Base-by-base conservation (phyloP, 179 eudicot species). In the Heliamphora pulchella region DNA sequence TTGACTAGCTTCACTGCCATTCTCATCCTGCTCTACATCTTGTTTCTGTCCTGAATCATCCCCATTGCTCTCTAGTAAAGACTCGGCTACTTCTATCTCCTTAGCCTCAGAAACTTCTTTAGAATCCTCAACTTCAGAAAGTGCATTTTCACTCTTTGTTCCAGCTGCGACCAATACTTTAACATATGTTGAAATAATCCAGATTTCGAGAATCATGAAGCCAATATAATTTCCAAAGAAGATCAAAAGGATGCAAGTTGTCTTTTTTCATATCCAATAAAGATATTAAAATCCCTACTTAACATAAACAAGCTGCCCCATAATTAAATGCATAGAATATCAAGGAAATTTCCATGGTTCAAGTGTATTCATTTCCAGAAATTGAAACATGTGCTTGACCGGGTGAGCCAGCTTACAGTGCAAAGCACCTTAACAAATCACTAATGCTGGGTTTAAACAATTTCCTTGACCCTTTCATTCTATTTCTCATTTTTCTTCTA, bases 41-140 rank as follows among this genome's bases (percentile, higher is more conserved):
- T 82, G 86, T 78, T 88, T 90, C 5, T 88, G 78, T 80, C 62
- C 92, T 14, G 87, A 83, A 65, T 88, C 90, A 51, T 86, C 90
- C 2, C 80, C 88, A 22, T 87, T 86, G 79, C 83, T 80, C 73
- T 85, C 90, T 39, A 82, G 50, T 59, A 77, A 83, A 64, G 86
- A 83, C 74, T 85, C 93, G 53, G 64, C 81, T 31, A 66, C 80
- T 76, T 81, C 88, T n/a, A 70, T 86, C 75, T 82, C 89, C 81
- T 85, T 71, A 53, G 69, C 89, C 83, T 87, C 87, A 3, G 84
- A 67, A 80, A 57, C 82, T 67, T 84, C 91, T 85, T 79, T 84
- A 73, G 89, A 74, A 64, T 87, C 91, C 77, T 87, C 91, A 59
- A 76, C 83, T 77, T 82, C 91, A 44, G 85, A 51, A 82, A 76